Conservation (phyloP, 805 yeast genomes). For the Metschnikowia continentalis region DNA sequence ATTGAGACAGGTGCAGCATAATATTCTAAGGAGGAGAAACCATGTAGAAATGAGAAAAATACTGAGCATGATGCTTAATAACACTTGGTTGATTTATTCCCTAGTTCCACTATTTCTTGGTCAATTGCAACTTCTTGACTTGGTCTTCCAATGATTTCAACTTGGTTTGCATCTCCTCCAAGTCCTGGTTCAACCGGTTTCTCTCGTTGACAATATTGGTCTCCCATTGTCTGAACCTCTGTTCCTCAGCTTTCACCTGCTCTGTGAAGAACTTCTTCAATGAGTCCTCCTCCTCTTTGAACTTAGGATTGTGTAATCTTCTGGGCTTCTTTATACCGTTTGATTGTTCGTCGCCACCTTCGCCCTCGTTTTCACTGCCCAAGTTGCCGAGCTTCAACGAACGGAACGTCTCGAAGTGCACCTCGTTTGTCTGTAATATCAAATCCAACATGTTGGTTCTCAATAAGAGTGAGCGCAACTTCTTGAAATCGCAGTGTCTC, state of each 20-base stretch:
- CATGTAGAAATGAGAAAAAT: no score
- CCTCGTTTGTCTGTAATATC: slow-evolving; percentile 71
- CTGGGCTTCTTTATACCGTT: slow-evolving; percentile 46
- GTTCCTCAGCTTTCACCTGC: slow-evolving; percentile 93
- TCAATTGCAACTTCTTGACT: slow-evolving; percentile 53
- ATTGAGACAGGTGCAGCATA: no score
- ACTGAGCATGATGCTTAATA: not conserved
- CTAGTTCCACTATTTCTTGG: slow-evolving; percentile 20
- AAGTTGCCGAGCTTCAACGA: slow-evolving; percentile 54
- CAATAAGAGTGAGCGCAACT: slow-evolving; percentile 70
- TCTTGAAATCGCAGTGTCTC: slow-evolving; percentile 78
- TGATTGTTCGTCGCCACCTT: slow-evolving; percentile 19
- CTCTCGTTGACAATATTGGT: slow-evolving; percentile 93
- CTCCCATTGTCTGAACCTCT: slow-evolving; percentile 98
- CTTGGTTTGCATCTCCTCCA: slow-evolving; percentile 81
- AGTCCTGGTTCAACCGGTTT: slow-evolving; percentile 87
- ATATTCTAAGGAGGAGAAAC: no score
- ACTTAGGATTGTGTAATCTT: slow-evolving; percentile 75
- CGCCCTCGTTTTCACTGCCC: slow-evolving; percentile 26
- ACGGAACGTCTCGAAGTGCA: slow-evolving; percentile 80
- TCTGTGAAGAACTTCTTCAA: slow-evolving; percentile 93
- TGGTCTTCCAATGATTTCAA: slow-evolving; percentile 72
- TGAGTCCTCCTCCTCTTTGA: slow-evolving; percentile 93
- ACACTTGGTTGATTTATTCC: not conserved
- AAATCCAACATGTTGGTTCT: slow-evolving; percentile 83